These are phyloP conservation scores for Mrakia blollopis DNA, from an alignment of 768 basidiomycete species.

Conservation along the genomic window DNA sequence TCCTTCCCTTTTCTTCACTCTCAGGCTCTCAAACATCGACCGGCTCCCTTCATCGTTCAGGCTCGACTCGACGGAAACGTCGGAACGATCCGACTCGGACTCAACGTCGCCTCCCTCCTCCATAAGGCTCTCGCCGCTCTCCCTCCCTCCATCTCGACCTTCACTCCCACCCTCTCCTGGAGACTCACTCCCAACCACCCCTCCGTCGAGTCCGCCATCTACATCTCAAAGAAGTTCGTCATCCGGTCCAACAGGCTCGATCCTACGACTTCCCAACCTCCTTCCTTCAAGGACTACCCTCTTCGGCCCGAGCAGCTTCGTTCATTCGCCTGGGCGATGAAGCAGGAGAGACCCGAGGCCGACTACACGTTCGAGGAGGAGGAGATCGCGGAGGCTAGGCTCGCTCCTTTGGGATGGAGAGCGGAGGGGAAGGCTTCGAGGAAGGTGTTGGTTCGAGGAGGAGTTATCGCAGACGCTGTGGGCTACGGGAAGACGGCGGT, in stretches of 20 bases:
- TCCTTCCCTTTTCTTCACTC: too few species aligned
- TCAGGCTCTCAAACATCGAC: conserved; percentile 64
- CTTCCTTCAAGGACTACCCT: conserved; percentile 60
- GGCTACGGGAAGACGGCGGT: conserved; percentile 98
- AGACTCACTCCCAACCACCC: conserved; percentile 72
- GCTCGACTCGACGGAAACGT: conserved; percentile 54
- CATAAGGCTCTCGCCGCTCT: conserved; percentile 80
- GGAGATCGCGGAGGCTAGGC: conserved; percentile 84
- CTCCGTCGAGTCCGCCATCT: conserved; percentile 29
- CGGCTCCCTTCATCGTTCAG: conserved; percentile 79
- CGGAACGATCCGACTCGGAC: conserved; percentile 73
- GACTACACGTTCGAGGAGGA: conserved; percentile 76
- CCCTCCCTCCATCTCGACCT: conserved; percentile 55
- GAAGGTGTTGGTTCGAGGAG: conserved; percentile 69
- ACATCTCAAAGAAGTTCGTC: conserved; percentile 54
- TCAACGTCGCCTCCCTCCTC: conserved; percentile 78
- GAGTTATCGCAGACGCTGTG: conserved; percentile 91
- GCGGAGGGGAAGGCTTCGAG: conserved; percentile 86
- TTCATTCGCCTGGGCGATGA: conserved; percentile 87
- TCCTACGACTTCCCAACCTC: conserved; percentile 66
- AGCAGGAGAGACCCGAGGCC: conserved; percentile 61
- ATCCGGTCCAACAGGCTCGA: conserved; percentile 69
- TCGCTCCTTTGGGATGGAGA: conserved; percentile 83
- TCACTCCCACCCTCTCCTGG: conserved; percentile 62
- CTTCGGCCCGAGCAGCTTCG: conserved; percentile 82